These are phyloP conservation scores for Phytophthora melonis DNA, from an alignment of 352 stramenopile species.

Conservation along the genomic window DNA sequence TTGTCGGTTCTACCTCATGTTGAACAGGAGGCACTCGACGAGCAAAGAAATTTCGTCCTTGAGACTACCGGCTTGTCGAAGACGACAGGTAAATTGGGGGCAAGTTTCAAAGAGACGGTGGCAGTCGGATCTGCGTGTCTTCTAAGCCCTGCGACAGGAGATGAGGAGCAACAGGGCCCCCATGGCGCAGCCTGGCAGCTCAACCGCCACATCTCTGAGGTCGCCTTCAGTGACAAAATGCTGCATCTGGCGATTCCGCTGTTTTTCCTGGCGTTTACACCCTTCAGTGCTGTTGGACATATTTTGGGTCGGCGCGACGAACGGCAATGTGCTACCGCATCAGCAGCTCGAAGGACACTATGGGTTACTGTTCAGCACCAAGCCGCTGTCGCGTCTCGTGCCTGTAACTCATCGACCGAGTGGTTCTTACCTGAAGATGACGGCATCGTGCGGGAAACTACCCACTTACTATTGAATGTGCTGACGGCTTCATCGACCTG, in stretches of 20 bases:
- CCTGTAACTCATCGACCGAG: neutral
- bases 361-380: neutral
- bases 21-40: too few species aligned
- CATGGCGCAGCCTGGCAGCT: neutral
- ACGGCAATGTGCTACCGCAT: neutral
- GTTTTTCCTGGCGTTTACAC: neutral
- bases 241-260: neutral
- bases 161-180: too few species aligned
- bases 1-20: too few species aligned
- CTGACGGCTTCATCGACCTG: neutral
- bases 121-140: too few species aligned
- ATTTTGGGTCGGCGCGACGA: neutral
- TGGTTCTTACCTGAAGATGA: slow-evolving; percentile 1
- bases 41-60: too few species aligned
- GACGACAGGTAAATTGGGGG: too few species aligned
- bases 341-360: neutral
- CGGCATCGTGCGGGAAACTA: neutral
- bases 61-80: too few species aligned
- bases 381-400: neutral
- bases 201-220: neutral
- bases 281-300: neutral
- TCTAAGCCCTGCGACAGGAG: too few species aligned
- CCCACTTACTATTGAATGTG: neutral
- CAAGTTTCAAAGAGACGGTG: neutral
- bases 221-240: neutral